phyloP scores from a whole-genome alignment of 75 land plant genomes.

The Picea glauca region DNA sequence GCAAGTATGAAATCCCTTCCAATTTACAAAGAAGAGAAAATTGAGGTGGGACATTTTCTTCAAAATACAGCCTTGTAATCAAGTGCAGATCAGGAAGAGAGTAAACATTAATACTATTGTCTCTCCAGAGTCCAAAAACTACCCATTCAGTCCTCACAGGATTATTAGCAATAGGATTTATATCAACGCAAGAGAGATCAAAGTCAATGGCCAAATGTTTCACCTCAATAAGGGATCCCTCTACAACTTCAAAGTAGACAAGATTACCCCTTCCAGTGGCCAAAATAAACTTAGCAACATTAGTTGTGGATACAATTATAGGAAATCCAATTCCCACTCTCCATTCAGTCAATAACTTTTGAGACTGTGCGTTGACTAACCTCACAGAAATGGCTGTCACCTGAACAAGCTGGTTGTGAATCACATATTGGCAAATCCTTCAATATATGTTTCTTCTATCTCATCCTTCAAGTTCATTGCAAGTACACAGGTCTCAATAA shows the following conservation, averaged over 20 bases:
- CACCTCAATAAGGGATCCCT: slow-evolving; percentile 60
- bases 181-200: slow-evolving; percentile 95
- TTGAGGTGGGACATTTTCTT: slow-evolving; percentile 96
- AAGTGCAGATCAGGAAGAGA: slow-evolving; percentile 81
- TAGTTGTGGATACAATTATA: slow-evolving; percentile 94
- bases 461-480: slow-evolving; percentile 96
- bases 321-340: slow-evolving; percentile 71
- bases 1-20: slow-evolving; percentile 93
- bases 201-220: slow-evolving; percentile 85
- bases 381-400: slow-evolving; percentile 80
- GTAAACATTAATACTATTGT: slow-evolving; percentile 84
- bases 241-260: slow-evolving; percentile 86
- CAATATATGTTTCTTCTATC: slow-evolving; percentile 90
- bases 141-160: slow-evolving; percentile 65
- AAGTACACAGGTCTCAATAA: slow-evolving; percentile 86
- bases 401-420: slow-evolving; percentile 84
- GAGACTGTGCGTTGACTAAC: slow-evolving; percentile 67
- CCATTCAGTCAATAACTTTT: slow-evolving; percentile 82
- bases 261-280: slow-evolving; percentile 96
- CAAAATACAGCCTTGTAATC: slow-evolving; percentile 68
- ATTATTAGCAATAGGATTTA: slow-evolving; percentile 92
- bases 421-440: slow-evolving; percentile 85
- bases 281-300: slow-evolving; percentile 82
- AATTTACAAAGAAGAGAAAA: slow-evolving; percentile 88
- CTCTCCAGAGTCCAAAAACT: slow-evolving; percentile 98